A percentile compares a stretch with the other conserved stretches of the same genome.
Evolutionary conservation across 306 rosid species (phyloP).

Genomic region (Pterocarpus santalinus): DNA sequence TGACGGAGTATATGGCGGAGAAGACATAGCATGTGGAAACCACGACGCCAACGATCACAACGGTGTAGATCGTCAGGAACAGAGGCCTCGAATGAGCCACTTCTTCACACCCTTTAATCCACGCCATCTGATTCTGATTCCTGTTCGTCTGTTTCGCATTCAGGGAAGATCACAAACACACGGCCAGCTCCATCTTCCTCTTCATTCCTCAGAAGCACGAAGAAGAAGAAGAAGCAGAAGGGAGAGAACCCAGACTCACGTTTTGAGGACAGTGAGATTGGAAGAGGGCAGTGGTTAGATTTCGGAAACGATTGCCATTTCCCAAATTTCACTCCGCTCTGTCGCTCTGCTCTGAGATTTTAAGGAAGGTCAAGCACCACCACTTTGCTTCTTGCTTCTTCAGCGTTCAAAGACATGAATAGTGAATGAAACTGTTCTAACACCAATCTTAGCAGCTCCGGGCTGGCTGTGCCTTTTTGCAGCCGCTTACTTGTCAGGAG

Average conservation of each 20-base stretch:
- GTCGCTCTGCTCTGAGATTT: neutral
- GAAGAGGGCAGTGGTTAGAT: neutral
- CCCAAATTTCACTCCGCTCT: conserved; percentile 8
- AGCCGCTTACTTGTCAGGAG: too few species aligned
- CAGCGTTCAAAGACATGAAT: conserved; percentile 1
- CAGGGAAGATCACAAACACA: neutral
- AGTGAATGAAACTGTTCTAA: conserved; percentile 12
- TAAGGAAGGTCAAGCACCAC: neutral
- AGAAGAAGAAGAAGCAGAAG: too few species aligned
- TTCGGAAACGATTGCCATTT: conserved; percentile 23
- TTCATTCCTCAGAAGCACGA: neutral
- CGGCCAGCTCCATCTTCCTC: neutral
- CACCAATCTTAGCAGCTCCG: conserved; percentile 25
- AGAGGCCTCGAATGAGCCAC: conserved; percentile 71
- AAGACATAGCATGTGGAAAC: conserved; percentile 76
- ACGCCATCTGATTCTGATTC: neutral
- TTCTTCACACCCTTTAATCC: conserved; percentile 54
- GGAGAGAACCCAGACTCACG: neutral
- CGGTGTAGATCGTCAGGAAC: conserved; percentile 71
- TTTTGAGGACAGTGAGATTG: neutral
- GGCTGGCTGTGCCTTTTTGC: too few species aligned
- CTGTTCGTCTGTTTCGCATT: neutral
- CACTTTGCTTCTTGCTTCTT: neutral
- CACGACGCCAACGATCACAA: conserved; percentile 67
- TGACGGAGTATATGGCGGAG: conserved; percentile 70